A percentile compares a stretch with the other conserved stretches of the same genome.
Evolutionary conservation across 2,329 filamentous ascomycete genomes (phyloP).

Genomic region (Fusarium longipes): DNA sequence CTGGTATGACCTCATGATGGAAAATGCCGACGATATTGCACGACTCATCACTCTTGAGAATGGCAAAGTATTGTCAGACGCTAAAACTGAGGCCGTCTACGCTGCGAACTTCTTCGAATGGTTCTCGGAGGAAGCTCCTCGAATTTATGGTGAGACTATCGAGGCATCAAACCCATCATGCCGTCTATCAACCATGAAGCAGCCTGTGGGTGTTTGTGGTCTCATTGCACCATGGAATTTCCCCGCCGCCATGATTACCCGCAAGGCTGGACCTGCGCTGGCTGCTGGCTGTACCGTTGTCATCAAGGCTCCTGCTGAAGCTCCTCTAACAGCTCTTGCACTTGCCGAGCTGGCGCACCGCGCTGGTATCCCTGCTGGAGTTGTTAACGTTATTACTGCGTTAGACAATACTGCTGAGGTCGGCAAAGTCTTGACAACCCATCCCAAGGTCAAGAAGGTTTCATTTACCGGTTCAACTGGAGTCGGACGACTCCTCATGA

Average conservation of each 20-base stretch:
- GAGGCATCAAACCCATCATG: slow-evolving; percentile 69
- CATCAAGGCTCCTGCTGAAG: slow-evolving; percentile 87
- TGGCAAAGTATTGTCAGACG: slow-evolving; percentile 73
- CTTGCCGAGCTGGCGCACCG: slow-evolving; percentile 84
- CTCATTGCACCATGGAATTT: slow-evolving; percentile 66
- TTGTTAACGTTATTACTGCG: slow-evolving; percentile 86
- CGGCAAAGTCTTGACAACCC: slow-evolving; percentile 65
- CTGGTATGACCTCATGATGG: slow-evolving; percentile 75
- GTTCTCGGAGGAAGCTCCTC: slow-evolving; percentile 73
- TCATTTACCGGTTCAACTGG: slow-evolving; percentile 75
- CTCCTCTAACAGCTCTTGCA: slow-evolving; percentile 87
- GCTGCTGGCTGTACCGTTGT: slow-evolving; percentile 83
- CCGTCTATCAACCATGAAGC: slow-evolving; percentile 54
- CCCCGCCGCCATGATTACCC: slow-evolving; percentile 63
- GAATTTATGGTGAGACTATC: slow-evolving; percentile 59
- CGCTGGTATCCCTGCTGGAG: slow-evolving; percentile 86
- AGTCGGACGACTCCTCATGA: slow-evolving; percentile 68
- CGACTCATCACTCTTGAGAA: slow-evolving; percentile 77
- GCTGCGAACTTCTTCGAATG: slow-evolving; percentile 71
- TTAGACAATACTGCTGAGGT: slow-evolving; percentile 81
- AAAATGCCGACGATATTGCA: slow-evolving; percentile 74
- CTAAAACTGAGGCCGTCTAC: slow-evolving; percentile 67
- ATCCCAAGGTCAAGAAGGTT: slow-evolving; percentile 69
- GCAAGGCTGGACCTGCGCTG: slow-evolving; percentile 64
- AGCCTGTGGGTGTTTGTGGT: slow-evolving; percentile 52